Evolutionary conservation across 768 basidiomycete genomes (phyloP), one percentile per base, ranked within the genome.

Genomic region (Russula olivacea): DNA sequence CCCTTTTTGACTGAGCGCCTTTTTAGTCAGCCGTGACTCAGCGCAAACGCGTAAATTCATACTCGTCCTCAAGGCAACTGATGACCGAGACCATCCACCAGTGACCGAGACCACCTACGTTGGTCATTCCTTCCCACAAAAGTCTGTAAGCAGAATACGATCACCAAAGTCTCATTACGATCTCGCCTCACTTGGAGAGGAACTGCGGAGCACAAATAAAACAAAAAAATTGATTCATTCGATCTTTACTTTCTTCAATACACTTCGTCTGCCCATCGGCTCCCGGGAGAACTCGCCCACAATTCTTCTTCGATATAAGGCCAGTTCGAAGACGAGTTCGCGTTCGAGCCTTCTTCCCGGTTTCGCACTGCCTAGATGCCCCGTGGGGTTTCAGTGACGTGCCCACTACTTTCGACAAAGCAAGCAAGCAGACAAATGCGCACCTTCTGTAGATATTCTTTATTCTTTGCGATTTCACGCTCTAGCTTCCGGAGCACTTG

Each of bases 381-480:
- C 32, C 50, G 19, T 36, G 9, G 21, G 2, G 19, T 30, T 53
- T 25, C 38, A 50, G 1, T 28, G 17, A 32, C 34, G 32, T 7
- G 21, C 21, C n/a, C n/a, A 11, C 12, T 15, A 11, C 12, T 15
- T 19, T 15, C 38, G 12, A 40, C 38, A 38, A 5, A 38, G n/a
- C 28, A 28, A 51, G n/a, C n/a, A n/a, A 36, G 23, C n/a, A 6
- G 6, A 45, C 23, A 8, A 17, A 4, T 9, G 69, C 76, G 53
- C 36, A 87, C 89, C 83, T 92, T 93, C 36, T 69, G 76, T 68
- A 93, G 70, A 65, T 84, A 93, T 51, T 92, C 91, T 68, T 79
- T 87, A 71, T 85, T 87, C 70, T 80, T 76, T 45, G 79, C 82
- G 68, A 87, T 73, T 58, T 83, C 80, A 61, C 78, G 73, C 67